These are phyloP conservation scores for Calocybe cyanea DNA, from an alignment of 768 basidiomycete genomes.

Conservation along the genomic window DNA sequence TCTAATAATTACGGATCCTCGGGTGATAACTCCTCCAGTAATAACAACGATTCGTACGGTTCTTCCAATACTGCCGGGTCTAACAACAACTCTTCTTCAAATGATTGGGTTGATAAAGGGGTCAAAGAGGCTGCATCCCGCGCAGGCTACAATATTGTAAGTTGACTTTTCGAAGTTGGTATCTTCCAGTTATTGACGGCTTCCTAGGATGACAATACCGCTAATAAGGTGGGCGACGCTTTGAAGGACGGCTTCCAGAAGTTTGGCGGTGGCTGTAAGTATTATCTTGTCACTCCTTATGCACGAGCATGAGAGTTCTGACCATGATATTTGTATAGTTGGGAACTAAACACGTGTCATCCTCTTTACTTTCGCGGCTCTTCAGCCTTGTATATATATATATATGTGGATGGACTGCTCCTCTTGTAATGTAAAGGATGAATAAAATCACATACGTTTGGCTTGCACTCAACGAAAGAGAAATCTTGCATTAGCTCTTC, in stretches of 20 bases:
- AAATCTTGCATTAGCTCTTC: too few relatives aligned
- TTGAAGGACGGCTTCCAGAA: conserved; percentile 32
- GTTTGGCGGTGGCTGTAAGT: conserved; percentile 28
- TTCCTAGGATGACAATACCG: conserved; percentile 32
- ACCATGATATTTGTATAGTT: background rate
- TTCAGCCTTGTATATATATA: too few relatives aligned
- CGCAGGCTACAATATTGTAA: conserved; percentile 42
- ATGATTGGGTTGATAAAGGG: conserved; percentile 35
- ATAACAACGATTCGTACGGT: background rate
- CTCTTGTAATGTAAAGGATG: too few relatives aligned
- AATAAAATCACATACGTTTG: too few relatives aligned
- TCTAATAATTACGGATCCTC: too few relatives aligned
- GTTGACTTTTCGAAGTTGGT: conserved; percentile 13
- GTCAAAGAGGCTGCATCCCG: conserved; percentile 33
- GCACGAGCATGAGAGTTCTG: background rate
- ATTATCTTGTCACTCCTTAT: background rate
- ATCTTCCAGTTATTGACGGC: background rate
- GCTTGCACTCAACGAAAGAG: too few relatives aligned
- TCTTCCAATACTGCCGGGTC: conserved; percentile 9
- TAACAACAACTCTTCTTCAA: conserved; percentile 10
- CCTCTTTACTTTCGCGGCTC: too few relatives aligned
- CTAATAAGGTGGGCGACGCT: conserved; percentile 32
- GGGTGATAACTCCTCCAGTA: background rate
- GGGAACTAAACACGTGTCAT: too few relatives aligned
- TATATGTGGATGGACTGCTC: too few relatives aligned